These are phyloP conservation scores for Tagetes erecta DNA, from an alignment of 129 eudicot genomes.

Conservation along the genomic window DNA sequence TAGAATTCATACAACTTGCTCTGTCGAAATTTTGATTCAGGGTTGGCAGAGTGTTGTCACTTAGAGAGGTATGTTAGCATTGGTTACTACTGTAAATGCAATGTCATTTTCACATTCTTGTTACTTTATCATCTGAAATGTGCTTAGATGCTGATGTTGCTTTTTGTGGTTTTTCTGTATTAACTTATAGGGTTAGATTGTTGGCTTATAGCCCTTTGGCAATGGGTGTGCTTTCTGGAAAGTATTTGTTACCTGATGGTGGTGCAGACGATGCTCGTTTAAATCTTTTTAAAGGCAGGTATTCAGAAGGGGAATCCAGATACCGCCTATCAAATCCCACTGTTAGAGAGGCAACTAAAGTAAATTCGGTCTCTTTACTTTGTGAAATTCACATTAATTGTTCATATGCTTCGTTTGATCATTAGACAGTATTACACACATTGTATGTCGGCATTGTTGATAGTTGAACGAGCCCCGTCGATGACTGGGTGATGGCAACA, in stretches of 20 bases:
- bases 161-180: slow-evolving; percentile 13
- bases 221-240: slow-evolving; percentile 95
- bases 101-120: background rate
- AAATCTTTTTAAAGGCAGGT: slow-evolving; percentile 85
- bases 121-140: slow-evolving; percentile 14
- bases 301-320: slow-evolving; percentile 93
- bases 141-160: slow-evolving; percentile 9
- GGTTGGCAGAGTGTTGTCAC: slow-evolving; percentile 94
- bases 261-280: slow-evolving; percentile 84
- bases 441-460: background rate
- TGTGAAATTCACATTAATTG: slow-evolving; percentile 1
- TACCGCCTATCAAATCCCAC: slow-evolving; percentile 57
- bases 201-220: slow-evolving; percentile 98
- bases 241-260: slow-evolving; percentile 63
- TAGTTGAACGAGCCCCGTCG: background rate
- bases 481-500: background rate
- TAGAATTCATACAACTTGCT: slow-evolving; percentile 89
- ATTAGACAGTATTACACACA: background rate
- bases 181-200: slow-evolving; percentile 56
- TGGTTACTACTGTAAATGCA: background rate
- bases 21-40: slow-evolving; percentile 79
- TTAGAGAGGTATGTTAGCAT: slow-evolving; percentile 69
- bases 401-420: background rate
- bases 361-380: slow-evolving; percentile 32
- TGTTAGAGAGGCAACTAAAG: slow-evolving; percentile 53